Evolutionary conservation across 257 asterid species (phyloP), one percentile per base, ranked within the genome.

Genomic region (Apocynum venetum): DNA sequence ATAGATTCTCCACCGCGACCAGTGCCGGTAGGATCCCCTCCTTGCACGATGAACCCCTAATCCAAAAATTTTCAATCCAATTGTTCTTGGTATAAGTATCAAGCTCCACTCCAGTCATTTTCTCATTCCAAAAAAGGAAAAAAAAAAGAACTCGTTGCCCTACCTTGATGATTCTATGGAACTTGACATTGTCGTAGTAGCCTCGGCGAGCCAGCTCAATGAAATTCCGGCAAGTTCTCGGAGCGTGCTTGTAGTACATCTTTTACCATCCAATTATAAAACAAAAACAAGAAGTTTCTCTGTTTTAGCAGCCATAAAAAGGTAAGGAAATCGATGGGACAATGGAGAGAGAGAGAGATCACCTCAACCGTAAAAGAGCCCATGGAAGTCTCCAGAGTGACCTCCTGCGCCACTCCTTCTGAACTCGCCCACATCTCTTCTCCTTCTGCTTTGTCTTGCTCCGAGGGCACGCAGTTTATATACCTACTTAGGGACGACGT

Each of bases 1-100:
- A 93, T 93, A 70, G 99, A 95, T 85, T 93, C 98, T 74, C 99
- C 99, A 0, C 98, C 99, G 61, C 97, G 91, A 10, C 98, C 99
- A 17, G 98, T 95, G 70, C 92, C 99, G 59, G 99, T 95, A 51
- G 99, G 99, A 52, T 95, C 99, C 65, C 99, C 99, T 79, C 98
- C 99, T 88, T 95, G 99, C 63, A 93, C 97, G 49, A 93, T 82
- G 69, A 95, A 95, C 81, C 93, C 98, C 97, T 93, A 83, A 35
- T 64, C 53, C 82, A 77, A 71, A 57, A 77, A 9, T 17, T 36
- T 6, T 63, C 59, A 20, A 51, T 46, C 55, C 9, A 14, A 17
- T 19, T 12, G 55, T 40, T 11, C 1, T 8, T 76, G 4, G 17
- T 8, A 11, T 59, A 77, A 46, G 64, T 56, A 47, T 46, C 48